Conservation (phyloP, 805 yeast species). For the Cyberlindnera nakhonratchasimensis region DNA sequence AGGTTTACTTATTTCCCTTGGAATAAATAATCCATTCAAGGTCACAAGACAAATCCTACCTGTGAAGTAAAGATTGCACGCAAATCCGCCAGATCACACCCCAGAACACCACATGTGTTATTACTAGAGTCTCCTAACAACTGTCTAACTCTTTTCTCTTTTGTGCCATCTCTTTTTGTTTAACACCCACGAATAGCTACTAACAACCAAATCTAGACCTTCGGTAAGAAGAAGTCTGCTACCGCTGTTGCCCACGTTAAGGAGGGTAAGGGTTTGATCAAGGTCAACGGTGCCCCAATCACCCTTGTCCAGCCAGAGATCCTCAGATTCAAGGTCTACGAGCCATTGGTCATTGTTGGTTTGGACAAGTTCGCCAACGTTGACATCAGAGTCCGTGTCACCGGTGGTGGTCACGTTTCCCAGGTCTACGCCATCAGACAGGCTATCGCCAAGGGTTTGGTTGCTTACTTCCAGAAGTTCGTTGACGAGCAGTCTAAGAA, state of each 20-base stretch:
- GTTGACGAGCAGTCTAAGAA: constrained; percentile 99
- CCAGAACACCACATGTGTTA: no score
- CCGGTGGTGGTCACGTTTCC: constrained; percentile 99
- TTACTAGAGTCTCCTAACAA: no score
- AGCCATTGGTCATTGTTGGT: constrained; percentile 97
- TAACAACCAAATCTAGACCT: constrained; percentile 60
- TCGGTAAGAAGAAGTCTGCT: constrained; percentile 99
- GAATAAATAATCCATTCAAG: background rate
- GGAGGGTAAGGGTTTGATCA: constrained; percentile 99
- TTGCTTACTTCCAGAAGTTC: constrained; percentile 99
- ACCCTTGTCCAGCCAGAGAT: constrained; percentile 98
- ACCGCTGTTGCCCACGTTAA: constrained; percentile 99
- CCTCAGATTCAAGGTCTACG: constrained; percentile 99
- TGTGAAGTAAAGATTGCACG: no score
- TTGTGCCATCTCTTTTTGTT: background rate
- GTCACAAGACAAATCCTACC: background rate
- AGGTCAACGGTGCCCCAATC: constrained; percentile 99
- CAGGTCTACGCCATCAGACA: constrained; percentile 99
- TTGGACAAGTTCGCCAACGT: constrained; percentile 97
- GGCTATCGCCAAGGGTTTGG: constrained; percentile 99
- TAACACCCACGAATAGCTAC: constrained; percentile 12
- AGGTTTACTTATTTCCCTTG: background rate
- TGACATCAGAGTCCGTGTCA: constrained; percentile 98
- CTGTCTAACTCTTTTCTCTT: background rate
- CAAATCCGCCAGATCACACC: no score